These are phyloP conservation scores for Cyberlindnera xishuangbannaensis DNA, from an alignment of 805 yeast genomes.

Conservation along the genomic window DNA sequence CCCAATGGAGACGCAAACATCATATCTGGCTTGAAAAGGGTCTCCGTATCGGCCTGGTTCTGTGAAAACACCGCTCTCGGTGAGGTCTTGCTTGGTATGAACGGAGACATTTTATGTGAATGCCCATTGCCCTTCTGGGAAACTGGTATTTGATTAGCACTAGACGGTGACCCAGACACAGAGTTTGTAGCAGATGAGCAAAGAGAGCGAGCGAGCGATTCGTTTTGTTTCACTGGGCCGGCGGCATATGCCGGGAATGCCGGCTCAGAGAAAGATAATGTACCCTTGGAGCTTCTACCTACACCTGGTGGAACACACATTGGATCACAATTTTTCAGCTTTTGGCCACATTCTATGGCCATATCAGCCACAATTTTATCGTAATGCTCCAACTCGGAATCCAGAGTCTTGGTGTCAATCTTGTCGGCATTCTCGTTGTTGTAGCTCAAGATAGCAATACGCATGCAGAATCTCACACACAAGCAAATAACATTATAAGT, in stretches of 20 bases:
- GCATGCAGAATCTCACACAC: constrained; percentile 17
- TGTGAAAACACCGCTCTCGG: too few relatives aligned
- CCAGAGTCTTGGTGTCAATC: constrained; percentile 3
- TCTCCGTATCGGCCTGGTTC: neutral
- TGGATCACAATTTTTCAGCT: constrained; percentile 5
- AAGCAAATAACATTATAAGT: constrained; percentile 10
- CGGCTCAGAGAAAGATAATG: too few relatives aligned
- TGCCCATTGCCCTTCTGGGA: neutral
- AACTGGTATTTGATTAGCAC: neutral
- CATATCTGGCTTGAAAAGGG: neutral
- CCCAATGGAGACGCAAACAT: neutral
- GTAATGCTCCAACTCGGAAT: constrained; percentile 4
- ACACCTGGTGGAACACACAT: constrained; percentile 6
- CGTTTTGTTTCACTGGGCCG: neutral
- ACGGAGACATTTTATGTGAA: neutral
- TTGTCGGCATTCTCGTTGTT: constrained; percentile 9
- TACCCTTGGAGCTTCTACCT: too few relatives aligned
- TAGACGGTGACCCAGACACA: neutral
- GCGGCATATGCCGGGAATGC: too few relatives aligned
- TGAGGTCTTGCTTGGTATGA: neutral
- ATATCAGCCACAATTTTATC: constrained; percentile 2
- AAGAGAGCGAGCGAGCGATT: neutral
- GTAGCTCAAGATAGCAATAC: constrained; percentile 18
- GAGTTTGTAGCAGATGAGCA: too few relatives aligned
- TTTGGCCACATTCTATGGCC: constrained; percentile 2